Base-by-base conservation (phyloP, 176 grass and related monocot genomes). In the Triticum timopheevii region DNA sequence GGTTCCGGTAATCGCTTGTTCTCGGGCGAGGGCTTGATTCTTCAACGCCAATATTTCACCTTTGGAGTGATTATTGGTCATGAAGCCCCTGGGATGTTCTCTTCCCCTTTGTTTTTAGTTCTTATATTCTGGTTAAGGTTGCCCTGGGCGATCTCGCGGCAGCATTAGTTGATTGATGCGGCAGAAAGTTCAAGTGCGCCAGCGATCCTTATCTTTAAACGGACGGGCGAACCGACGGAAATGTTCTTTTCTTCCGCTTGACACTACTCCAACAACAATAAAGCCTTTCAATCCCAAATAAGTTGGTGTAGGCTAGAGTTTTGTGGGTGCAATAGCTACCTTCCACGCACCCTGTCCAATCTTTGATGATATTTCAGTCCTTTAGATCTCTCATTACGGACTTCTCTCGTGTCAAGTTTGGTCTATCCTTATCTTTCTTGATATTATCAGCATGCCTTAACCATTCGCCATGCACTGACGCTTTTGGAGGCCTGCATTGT, bases 181-280 rank as follows among this genome's bases (percentile, higher is more conserved):
- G 67, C 40, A 10, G 2, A 31, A 69, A 23, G 59, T 79, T 7
- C 24, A 58, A 73, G 23, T 40, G 52, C 52, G 50, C 13, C 13
- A 24, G 58, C 20, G 33, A 84, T 75, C 72, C 71, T 13, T 47
- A 49, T 25, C 71, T 74, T 54, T 73, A 12, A 71, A 83, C 76
- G 24, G 36, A 56, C 42, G 23, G 38, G 81, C 16, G 5, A 78
- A 27, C 23, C n/a, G 19, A 58, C 28, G 22, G 12, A 24, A 35
- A 28, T 79, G 81, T 72, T 73, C 50, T 54, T 54, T 59, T 19
- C 13, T 70, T 52, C 13, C 61, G 24, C 63, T 16, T 15, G 45
- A 9, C 59, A 25, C 16, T 54, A 54, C 50, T 54, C 50, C 50
- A 54, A 54, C 15, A 54, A 54, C 50, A 54, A 54, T 6, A 54